Evolutionary conservation across 78 protist genomes (phyloP), one percentile per base, ranked within the genome.

Genomic region (Dictyostelium intermedium): DNA sequence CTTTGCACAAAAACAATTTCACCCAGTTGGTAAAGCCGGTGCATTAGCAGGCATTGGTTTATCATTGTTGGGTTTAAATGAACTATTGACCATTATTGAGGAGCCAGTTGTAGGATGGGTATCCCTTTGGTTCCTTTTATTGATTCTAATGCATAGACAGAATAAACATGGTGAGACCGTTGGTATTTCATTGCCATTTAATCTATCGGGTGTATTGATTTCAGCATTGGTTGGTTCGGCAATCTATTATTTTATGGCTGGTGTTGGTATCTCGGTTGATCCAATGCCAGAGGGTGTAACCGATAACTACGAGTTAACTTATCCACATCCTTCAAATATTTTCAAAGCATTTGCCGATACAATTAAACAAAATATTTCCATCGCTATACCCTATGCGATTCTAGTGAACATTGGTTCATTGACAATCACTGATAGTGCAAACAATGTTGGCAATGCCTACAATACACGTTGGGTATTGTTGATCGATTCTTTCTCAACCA

Each of bases 1-100:
- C 5, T 89, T 89, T 70, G 85, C 87, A 6, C 94, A 89, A 37
- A 41, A 50, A 10, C 77, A 89, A 8, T 89, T 89, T 45, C 94
- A 89, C 35, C 94, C 94, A 63, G 94, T 89, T 20, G 94, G 94
- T 10, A 89, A 89, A 50, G 83, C 94, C 0, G 94, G 83, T 35
- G 94, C 94, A 30, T 47, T 89, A 11, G 94, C 87, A 25, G 94
- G 94, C 18, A 89, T 89, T 47, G 94, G 87, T 63, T 50, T 89
- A 23, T 66, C 87, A 13, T 53, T 89, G 5, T 35, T 89, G 4
- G 94, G 94, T 72, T 25, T 89, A 34, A 89, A 80, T 14, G 74
- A 89, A 80, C n/a, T 89, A 1, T 32, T 89, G 18, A 47, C 81
- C 1, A 50, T 89, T 16, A 20, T 89, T 0, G 66, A 66, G 7